Base-by-base conservation (phyloP, 495 filamentous ascomycete genomes). In the Podospora appendiculata region DNA sequence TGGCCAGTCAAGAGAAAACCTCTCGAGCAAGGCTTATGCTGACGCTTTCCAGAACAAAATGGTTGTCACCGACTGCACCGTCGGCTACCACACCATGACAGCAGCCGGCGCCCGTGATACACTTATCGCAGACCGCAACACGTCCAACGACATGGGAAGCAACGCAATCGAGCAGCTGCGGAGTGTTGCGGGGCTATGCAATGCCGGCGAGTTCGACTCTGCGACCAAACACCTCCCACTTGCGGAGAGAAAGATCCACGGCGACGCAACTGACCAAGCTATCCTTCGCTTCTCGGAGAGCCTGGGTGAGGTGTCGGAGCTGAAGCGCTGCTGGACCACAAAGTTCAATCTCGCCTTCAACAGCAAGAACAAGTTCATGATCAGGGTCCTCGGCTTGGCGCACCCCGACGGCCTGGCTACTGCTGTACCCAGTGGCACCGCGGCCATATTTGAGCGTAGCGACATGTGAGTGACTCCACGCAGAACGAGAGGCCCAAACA, bases 361-460 rank as follows among this genome's bases (percentile, higher is more conserved):
- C 62, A 84, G 79, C 59, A 87, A 87, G 70, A 88, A 88, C 61
- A 90, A 89, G 60, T 89, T 79, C 64, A 87, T 87, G 83, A 73
- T 87, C 46, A 53, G 69, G 33, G 70, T 70, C 5, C 63, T 76
- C 7, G 65, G 67, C 7, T 42, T 73, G 34, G 62, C 58, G 9
- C 57, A 69, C 32, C 52, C 60, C 19, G 66, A 72, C n/a, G 73
- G 70, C 12, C 55, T 75, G 8, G 18, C 42, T 0, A 41, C 57
- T 13, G 73, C 71, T 0, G 33, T 78, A 11, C 62, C 72, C 2
- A 53, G 55, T 36, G 54, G 40, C 13, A 68, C 72, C 34, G 71
- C 63, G 32, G 58, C 64, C 10, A 47, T 61, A 0, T 78, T 74
- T 58, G 56, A 63, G 6, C 62, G 64, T 0, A 61, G 59, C 13